Conservation (phyloP, 495 filamentous ascomycete genomes). For the Xylaria grammica region DNA sequence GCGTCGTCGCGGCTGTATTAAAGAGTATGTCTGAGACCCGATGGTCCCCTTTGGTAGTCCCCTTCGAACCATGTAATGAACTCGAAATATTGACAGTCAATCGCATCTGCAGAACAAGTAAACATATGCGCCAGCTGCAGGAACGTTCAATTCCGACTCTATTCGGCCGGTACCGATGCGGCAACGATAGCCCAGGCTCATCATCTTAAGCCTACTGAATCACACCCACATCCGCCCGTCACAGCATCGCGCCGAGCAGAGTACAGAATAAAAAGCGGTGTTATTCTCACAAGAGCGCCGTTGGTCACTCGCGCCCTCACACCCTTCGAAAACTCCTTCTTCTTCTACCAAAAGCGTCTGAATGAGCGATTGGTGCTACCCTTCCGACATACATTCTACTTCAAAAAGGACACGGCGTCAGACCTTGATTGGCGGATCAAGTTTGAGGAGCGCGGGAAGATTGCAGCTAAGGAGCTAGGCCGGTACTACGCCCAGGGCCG, state of each 20-base stretch:
- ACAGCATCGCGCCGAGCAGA: slow-evolving; percentile 32
- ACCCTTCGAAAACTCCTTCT: slow-evolving; percentile 89
- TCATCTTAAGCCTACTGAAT: slow-evolving; percentile 34
- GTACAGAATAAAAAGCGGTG: slow-evolving; percentile 75
- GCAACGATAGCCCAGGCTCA: slow-evolving; percentile 30
- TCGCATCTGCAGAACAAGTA: slow-evolving; percentile 27
- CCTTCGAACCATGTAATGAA: neutral
- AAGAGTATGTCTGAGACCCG: slow-evolving; percentile 47
- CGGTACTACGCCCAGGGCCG: slow-evolving; percentile 80
- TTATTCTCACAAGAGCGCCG: slow-evolving; percentile 88
- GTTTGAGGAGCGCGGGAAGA: slow-evolving; percentile 68
- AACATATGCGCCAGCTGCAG: slow-evolving; percentile 42
- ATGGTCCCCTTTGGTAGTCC: neutral
- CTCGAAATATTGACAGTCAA: slow-evolving; percentile 22
- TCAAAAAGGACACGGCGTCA: slow-evolving; percentile 84
- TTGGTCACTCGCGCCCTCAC: slow-evolving; percentile 81
- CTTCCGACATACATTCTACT: slow-evolving; percentile 93
- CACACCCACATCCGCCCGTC: slow-evolving; percentile 33
- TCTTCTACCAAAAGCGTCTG: slow-evolving; percentile 94
- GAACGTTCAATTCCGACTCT: slow-evolving; percentile 31
- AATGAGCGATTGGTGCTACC: slow-evolving; percentile 91
- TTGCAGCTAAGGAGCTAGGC: slow-evolving; percentile 82
- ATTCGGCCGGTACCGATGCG: slow-evolving; percentile 33
- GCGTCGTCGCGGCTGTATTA: slow-evolving; percentile 46
- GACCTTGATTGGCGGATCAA: slow-evolving; percentile 93